Percentiles rank a stretch among this genome's conserved stretches.
These are phyloP conservation scores for Colletotrichum nymphaeae DNA, from an alignment of 2,329 filamentous ascomycete species.

Conservation along the genomic window DNA sequence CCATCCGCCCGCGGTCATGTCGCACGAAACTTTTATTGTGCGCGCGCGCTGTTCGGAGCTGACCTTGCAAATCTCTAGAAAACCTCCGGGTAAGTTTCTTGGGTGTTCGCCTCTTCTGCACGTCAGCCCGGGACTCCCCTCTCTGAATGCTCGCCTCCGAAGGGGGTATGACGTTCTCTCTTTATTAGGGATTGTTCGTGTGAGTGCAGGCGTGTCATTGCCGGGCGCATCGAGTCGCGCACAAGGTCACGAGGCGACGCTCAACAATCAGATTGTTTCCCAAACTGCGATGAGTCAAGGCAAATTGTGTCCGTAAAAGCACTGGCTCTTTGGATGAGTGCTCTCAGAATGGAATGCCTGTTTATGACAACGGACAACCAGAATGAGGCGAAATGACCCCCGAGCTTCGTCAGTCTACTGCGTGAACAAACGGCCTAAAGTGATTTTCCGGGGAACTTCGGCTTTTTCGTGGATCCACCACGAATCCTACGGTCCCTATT, in stretches of 20 bases:
- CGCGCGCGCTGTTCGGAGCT: not conserved
- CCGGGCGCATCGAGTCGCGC: not conserved
- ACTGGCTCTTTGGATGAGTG: not conserved
- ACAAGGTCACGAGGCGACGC: not conserved
- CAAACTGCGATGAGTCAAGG: not conserved
- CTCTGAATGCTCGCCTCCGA: not conserved
- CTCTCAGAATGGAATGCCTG: not conserved
- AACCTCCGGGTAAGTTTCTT: not conserved
- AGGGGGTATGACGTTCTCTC: not conserved
- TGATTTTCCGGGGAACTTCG: conserved; percentile 32
- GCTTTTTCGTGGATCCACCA: conserved; percentile 17
- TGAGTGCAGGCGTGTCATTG: not conserved
- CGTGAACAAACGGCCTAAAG: not conserved
- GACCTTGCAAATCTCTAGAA: not conserved
- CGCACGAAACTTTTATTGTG: not conserved
- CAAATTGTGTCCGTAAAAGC: not conserved
- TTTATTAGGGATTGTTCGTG: not conserved
- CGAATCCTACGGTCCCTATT: not conserved
- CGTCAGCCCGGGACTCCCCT: not conserved
- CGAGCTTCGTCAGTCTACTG: not conserved
- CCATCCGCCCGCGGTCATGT: not conserved
- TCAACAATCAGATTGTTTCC: not conserved
- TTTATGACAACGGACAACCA: not conserved
- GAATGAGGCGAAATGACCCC: not conserved
- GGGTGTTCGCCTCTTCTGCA: not conserved